Evolutionary conservation across 2,329 filamentous ascomycete species (phyloP), one percentile per base, ranked within the genome.

Genomic region (Lachnellula occidentalis): DNA sequence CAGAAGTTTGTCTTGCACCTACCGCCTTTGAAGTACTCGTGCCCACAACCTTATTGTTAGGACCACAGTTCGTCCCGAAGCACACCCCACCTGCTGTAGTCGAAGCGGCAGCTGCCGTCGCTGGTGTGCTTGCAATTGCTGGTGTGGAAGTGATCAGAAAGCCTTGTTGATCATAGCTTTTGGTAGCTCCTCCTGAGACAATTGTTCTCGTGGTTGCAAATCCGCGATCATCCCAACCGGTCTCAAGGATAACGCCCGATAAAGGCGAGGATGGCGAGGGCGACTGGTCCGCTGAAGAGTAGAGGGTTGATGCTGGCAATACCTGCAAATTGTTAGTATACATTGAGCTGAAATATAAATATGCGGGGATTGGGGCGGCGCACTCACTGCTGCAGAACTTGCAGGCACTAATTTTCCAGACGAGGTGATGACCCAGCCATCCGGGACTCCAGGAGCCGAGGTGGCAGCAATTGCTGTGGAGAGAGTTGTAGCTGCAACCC

Each of bases 371-470:
- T 68, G 48, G 45, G 66, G 56, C 34, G 66, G 41, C 83, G 80
- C 81, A 85, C 81, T 82, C 75, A 83, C 80, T 75, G 79, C 77
- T 66, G 82, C 82, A 74, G 83, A 82, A 72, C 79, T 82, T 62
- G 83, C 80, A 67, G 88, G 88, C 67, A 90, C 78, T 65, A 94
- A 84, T 76, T 92, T 92, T 68, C 90, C 89, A 63, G 83, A 81
- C 58, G 84, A 77, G 49, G 85, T 89, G 73, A 94, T 88, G 58
- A 85, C 80, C 90, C 90, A 96, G 56, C 88, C 90, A 65, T 78
- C 82, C 41, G 92, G 90, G 56, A 95, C 82, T 59, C 81, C 79
- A 54, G 72, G 67, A 19, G 66, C 64, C 41, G 68, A 67, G 55
- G 69, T 69, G 61, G 69, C 66, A 65, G 70, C 59, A 66, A 76